Conservation (phyloP, 2,329 filamentous ascomycete species). For the Arthrobotrys conoides region DNA sequence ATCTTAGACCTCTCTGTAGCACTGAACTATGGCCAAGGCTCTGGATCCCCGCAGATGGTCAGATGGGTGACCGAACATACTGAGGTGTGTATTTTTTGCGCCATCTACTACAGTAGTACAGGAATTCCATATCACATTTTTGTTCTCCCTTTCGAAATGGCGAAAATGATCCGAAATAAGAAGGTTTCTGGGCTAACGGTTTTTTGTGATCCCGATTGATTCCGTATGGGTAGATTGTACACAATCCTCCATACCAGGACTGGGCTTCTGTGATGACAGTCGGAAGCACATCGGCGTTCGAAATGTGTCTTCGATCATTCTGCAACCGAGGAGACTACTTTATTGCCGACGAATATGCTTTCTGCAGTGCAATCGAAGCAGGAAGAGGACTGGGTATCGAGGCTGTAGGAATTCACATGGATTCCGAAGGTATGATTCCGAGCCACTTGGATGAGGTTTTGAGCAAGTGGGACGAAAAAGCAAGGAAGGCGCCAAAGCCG, state of each 20-base stretch:
- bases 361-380: constrained; percentile 81
- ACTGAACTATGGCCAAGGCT: constrained; percentile 92
- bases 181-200: constrained; percentile 27
- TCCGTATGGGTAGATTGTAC: constrained; percentile 73
- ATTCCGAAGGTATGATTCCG: constrained; percentile 76
- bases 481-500: constrained; percentile 75
- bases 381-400: constrained; percentile 75
- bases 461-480: constrained; percentile 75
- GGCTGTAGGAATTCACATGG: constrained; percentile 75
- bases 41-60: constrained; percentile 86
- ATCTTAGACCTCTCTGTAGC: constrained; percentile 82
- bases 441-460: constrained; percentile 75
- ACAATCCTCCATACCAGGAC: constrained; percentile 87
- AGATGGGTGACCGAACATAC: constrained; percentile 96
- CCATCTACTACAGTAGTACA: constrained; percentile 29
- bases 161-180: constrained; percentile 8
- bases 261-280: constrained; percentile 88
- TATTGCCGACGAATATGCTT: constrained; percentile 91
- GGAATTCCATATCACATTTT: constrained; percentile 1
- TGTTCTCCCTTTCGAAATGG: not conserved
- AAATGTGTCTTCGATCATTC: constrained; percentile 87
- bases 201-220: constrained; percentile 10
- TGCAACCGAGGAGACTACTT: constrained; percentile 81
- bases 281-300: constrained; percentile 87
- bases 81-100: constrained; percentile 70